Evolutionary conservation across 176 grass and related monocot species (phyloP).

Genomic region (Oryza longistaminata): DNA sequence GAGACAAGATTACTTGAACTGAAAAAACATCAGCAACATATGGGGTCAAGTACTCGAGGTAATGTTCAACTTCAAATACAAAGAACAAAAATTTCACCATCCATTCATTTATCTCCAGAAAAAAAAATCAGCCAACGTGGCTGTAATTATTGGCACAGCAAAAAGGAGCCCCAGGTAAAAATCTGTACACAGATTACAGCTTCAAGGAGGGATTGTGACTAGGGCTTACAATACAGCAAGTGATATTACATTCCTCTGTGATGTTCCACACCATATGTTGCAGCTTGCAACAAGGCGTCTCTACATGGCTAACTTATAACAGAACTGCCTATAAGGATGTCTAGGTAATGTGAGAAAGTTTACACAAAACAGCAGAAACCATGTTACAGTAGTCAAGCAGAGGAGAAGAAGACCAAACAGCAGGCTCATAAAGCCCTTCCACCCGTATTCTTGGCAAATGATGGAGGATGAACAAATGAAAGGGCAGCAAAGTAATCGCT

Average conservation of each 20-base stretch:
- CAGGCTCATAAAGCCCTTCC: neutral
- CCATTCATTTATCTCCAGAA: neutral
- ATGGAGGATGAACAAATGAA: neutral
- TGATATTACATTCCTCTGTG: neutral
- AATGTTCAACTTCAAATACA: neutral
- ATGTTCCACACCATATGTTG: neutral
- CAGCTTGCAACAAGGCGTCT: conserved; percentile 16
- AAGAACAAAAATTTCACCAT: neutral
- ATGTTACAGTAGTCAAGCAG: neutral
- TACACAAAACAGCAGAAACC: neutral
- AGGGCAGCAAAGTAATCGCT: neutral
- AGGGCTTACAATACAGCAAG: neutral
- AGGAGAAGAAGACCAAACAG: neutral
- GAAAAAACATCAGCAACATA: neutral
- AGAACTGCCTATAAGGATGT: conserved; percentile 21
- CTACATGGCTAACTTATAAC: conserved; percentile 21
- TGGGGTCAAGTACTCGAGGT: neutral
- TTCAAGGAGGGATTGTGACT: neutral
- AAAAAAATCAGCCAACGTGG: neutral
- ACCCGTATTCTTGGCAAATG: neutral
- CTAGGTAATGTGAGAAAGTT: neutral
- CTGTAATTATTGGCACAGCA: neutral
- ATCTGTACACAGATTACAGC: neutral
- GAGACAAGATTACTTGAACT: neutral
- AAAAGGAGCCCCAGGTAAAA: neutral